phyloP scores from a whole-genome alignment of 805 yeast species.

The Torulaspora quercuum region DNA sequence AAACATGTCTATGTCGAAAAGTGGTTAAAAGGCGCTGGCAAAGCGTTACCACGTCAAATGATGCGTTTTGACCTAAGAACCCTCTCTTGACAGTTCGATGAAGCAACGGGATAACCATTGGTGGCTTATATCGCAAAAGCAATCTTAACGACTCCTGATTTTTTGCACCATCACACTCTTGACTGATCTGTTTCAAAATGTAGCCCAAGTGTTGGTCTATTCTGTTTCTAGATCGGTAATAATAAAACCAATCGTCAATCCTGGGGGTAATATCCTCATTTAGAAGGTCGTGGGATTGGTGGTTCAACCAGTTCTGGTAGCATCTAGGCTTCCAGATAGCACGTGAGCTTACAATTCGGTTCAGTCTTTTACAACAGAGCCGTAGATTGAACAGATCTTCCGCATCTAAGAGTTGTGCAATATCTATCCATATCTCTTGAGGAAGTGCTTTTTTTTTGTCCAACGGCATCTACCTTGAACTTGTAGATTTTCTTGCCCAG shows the following conservation, averaged over 20 bases:
- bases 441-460: conserved; percentile 15
- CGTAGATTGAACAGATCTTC: conserved; percentile 18
- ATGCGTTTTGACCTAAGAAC: conserved; percentile 1
- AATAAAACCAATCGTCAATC: conserved; percentile 13
- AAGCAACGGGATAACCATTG: conserved; percentile 13
- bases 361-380: conserved; percentile 12
- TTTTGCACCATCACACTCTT: conserved; percentile 1
- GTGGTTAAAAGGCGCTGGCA: conserved; percentile 18
- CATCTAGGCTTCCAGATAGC: conserved; percentile 21
- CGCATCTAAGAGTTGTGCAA: conserved; percentile 11
- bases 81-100: conserved; percentile 9
- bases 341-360: conserved; percentile 10
- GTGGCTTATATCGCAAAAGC: conserved; percentile 13
- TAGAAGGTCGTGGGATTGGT: conserved; percentile 13
- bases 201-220: conserved; percentile 11
- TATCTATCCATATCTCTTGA: conserved; percentile 21
- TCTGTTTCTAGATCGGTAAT: conserved; percentile 14
- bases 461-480: too few relatives aligned
- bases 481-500: too few relatives aligned
- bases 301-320: conserved; percentile 17
- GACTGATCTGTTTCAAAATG: conserved; percentile 1
- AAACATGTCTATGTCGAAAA: conserved; percentile 20
- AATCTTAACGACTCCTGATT: conserved; percentile 7
- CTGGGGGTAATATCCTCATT: conserved; percentile 1
- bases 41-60: conserved; percentile 15